These are phyloP conservation scores for Russula griseocarnosa DNA, from an alignment of 768 basidiomycete genomes.

Conservation along the genomic window DNA sequence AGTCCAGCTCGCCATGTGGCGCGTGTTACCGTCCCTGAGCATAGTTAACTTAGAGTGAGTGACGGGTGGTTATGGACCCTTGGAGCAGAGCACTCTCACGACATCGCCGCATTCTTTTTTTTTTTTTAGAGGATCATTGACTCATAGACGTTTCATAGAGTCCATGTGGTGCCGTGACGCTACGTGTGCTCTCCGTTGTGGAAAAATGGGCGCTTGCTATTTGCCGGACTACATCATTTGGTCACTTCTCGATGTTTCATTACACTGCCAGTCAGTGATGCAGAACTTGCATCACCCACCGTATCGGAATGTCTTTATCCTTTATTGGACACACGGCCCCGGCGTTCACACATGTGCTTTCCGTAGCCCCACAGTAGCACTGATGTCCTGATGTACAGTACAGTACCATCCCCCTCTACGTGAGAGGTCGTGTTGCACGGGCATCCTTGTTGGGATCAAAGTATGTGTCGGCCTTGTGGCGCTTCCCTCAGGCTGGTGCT, in stretches of 20 bases:
- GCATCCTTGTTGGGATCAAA: background rate
- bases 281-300: background rate
- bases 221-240: background rate
- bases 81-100: background rate
- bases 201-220: slow-evolving; percentile 2
- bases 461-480: slow-evolving; percentile 12
- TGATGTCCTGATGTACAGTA: too few relatives aligned
- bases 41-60: background rate
- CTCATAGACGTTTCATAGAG: background rate
- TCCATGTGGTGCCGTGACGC: background rate
- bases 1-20: background rate
- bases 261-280: slow-evolving; percentile 2
- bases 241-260: background rate
- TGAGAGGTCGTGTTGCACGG: background rate
- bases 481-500: background rate
- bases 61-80: background rate
- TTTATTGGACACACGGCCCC: background rate
- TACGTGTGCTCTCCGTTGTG: background rate
- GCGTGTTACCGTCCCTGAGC: background rate
- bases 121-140: background rate
- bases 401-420: too few relatives aligned
- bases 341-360: background rate
- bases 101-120: background rate
- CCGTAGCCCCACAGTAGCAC: background rate
- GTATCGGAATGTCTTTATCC: slow-evolving; percentile 11